Evolutionary conservation across 2,329 filamentous ascomycete species (phyloP), one percentile per base, ranked within the genome.

Genomic region (Fusarium armeniacum): DNA sequence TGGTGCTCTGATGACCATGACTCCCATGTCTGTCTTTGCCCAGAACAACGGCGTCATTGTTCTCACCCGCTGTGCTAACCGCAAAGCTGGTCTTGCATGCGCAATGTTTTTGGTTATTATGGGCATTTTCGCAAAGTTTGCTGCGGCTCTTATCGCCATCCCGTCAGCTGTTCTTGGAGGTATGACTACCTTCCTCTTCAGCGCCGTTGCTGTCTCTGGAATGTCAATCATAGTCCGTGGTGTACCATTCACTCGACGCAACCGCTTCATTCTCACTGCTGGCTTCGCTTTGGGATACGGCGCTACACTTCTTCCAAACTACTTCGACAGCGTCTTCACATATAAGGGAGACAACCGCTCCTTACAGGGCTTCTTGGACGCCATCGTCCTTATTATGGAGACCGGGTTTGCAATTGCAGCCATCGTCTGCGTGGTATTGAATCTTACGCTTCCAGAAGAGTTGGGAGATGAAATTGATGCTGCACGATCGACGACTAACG

Each of bases 1-100:
- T 18, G 91, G 92, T 18, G 91, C 89, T 1, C 85, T 96, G 33
- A 91, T 90, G 82, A 95, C 92, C 49, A 92, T 93, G 71, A 92
- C 91, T 0, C 92, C 92, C 32, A 92, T 94, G 87, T 90, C 89
- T 2, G 91, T 90, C 1, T 94, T 94, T 72, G 92, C 92, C 0
- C 92, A 94, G 78, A 95, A 95, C 82, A 94, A 95, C 77, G 92
- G 92, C 36, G 91, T 95, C 53, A 94, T 96, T 65, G 91, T 92
- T 0, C 83, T 96, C 45, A 96, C 93, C 0, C 87, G 92, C 18
- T 95, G 92, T 77, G 93, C 93, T 1, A 95, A 93, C 78, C 88
- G 93, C 56, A 91, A 89, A 47, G 93, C 92, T 7, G 93, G 93
- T 6, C 94, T 93, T 77, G 91, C 90, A 50, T 91, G 90, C 76